Base-by-base conservation (phyloP, 495 filamentous ascomycete species). In the Neurospora sp. region DNA sequence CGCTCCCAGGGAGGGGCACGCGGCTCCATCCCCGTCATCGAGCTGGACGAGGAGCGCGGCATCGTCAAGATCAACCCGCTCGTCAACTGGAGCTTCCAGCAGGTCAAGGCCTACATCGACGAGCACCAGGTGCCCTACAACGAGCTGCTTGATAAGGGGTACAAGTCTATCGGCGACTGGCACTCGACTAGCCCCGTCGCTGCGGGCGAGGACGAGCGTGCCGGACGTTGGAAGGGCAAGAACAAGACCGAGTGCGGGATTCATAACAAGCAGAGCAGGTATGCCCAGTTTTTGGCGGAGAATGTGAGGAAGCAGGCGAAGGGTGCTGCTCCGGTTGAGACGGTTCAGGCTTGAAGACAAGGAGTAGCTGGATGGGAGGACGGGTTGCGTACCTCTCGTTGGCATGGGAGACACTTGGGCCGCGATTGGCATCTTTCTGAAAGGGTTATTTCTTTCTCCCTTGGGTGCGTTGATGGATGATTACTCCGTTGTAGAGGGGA, bases 61-160 rank as follows among this genome's bases (percentile, higher is more conserved):
- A 86, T 98, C 70, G 89, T 98, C 88, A 99, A 99, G 86, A 90
- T 99, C 87, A 99, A 99, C 85, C 96, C 96, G n/a, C 86, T 99
- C 59, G 94, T 94, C 76, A 96, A 96, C 86, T 99, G 96, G 96
- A 86, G 89, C 48, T 98, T 98, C 83, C 83, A 89, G 71, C 92
- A 98, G 80, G 96, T 99, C 66, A 89, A 93, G 82, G 86, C 87
- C 40, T 99, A 99, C 82, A 86, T 97, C 85, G 86, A 89, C 72
- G 90, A 91, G 74, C 88, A 97, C 84, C 79, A 96, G 72, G 93
- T 99, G 5, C 96, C 96, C 1, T 98, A 97, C 87, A 99, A 99
- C 79, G 90, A 87, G 72, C 87, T 99, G 13, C 86, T 99, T 5
- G 92, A 98, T 84, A 86, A 85, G 71, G 94, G 96, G 19, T 99